A percentile compares a stretch with the other conserved stretches of the same genome.
phyloP scores from a whole-genome alignment of 192 early-diverging fungal genomes.

The Chytriomyces hyalinus region DNA sequence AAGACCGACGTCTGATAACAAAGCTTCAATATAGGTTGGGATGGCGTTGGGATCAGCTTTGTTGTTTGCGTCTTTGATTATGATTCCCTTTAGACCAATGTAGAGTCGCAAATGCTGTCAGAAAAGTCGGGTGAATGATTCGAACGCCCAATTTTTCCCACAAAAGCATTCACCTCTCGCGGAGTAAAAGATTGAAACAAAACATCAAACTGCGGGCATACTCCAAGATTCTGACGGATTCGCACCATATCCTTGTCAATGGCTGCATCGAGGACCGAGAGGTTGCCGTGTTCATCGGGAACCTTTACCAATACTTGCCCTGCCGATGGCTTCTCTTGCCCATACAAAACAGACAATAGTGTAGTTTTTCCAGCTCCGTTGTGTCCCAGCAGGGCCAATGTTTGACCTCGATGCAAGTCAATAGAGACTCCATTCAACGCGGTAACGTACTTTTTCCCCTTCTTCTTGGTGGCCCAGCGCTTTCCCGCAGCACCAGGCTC shows the following conservation, averaged over 20 bases:
- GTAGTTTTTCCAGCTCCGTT: slow-evolving; percentile 71
- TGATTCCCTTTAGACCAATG: slow-evolving; percentile 68
- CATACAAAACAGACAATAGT: slow-evolving; percentile 8
- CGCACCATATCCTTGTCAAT: slow-evolving; percentile 50
- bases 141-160: too few species aligned
- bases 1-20: slow-evolving; percentile 38
- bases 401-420: slow-evolving; percentile 54
- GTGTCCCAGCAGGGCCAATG: slow-evolving; percentile 57
- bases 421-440: slow-evolving; percentile 26
- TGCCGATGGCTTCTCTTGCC: background rate
- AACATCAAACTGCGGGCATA: slow-evolving; percentile 67
- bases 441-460: background rate
- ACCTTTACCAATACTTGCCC: slow-evolving; percentile 1
- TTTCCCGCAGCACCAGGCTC: background rate
- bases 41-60: slow-evolving; percentile 37
- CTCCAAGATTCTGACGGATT: slow-evolving; percentile 33
- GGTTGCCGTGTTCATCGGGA: too few species aligned
- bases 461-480: background rate
- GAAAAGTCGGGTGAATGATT: background rate
- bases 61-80: slow-evolving; percentile 43
- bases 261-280: slow-evolving; percentile 52
- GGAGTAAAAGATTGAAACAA: slow-evolving; percentile 53
- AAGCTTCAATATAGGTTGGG: slow-evolving; percentile 31
- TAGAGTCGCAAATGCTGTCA: slow-evolving; percentile 62
- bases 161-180: slow-evolving; percentile 41